A percentile compares a stretch with the other conserved stretches of the same genome.
phyloP scores from a whole-genome alignment of 1,284 basidiomycete genomes.

The Leccinum fuscescens region DNA sequence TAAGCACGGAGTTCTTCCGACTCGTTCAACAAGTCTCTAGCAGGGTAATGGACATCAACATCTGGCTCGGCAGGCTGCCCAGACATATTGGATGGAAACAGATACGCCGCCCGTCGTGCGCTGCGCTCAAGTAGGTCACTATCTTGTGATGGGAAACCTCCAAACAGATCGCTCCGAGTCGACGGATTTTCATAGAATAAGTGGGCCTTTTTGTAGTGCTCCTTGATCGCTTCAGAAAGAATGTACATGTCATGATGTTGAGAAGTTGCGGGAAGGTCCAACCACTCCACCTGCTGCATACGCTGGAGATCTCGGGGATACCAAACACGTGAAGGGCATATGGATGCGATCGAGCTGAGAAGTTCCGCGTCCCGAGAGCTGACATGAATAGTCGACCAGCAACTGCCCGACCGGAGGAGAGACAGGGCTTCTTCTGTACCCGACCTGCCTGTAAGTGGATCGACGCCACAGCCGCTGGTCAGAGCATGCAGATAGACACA shows the following conservation, averaged over 20 bases:
- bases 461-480: too few relatives aligned
- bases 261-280: too few relatives aligned
- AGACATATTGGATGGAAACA: conserved; percentile 13
- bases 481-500: too few relatives aligned
- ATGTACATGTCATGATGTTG: neutral
- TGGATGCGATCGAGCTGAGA: too few relatives aligned
- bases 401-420: too few relatives aligned
- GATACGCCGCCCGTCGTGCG: conserved; percentile 4
- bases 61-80: neutral
- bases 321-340: too few relatives aligned
- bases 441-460: too few relatives aligned
- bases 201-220: conserved; percentile 25
- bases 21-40: conserved; percentile 12
- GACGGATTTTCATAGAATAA: conserved; percentile 4
- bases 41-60: conserved; percentile 17
- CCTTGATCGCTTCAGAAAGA: conserved; percentile 30
- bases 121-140: conserved; percentile 18
- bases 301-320: too few relatives aligned
- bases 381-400: too few relatives aligned
- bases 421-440: too few relatives aligned
- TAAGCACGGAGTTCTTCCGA: conserved; percentile 18
- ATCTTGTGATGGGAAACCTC: conserved; percentile 7
- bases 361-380: too few relatives aligned
- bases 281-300: too few relatives aligned
- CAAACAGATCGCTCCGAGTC: neutral